Conservation (phyloP, 805 yeast genomes). For the Metschnikowia orientalis region DNA sequence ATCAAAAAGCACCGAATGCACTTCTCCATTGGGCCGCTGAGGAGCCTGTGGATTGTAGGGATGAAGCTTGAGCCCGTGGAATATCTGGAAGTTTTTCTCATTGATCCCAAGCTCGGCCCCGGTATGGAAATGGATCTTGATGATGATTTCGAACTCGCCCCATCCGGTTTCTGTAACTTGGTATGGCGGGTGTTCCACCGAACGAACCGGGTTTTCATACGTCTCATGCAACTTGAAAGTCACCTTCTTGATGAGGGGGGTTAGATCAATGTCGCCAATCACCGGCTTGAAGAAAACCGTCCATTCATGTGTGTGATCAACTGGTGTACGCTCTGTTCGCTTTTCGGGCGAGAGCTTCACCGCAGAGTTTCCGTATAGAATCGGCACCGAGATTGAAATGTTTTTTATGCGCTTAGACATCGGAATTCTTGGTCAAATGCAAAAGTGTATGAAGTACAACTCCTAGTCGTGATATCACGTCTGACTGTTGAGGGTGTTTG, state of each 20-base stretch:
- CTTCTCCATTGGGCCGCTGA: conserved; percentile 39
- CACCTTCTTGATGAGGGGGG: conserved; percentile 81
- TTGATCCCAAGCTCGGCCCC: conserved; percentile 59
- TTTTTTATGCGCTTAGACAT: conserved; percentile 25
- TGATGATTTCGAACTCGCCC: conserved; percentile 96
- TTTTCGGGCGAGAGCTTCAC: conserved; percentile 50
- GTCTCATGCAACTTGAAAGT: conserved; percentile 95
- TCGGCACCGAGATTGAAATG: conserved; percentile 66
- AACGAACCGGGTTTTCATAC: conserved; percentile 78
- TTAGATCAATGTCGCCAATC: conserved; percentile 62
- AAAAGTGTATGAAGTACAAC: too few species aligned
- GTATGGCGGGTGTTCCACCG: conserved; percentile 86
- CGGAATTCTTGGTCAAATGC: too few species aligned
- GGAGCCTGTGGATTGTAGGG: conserved; percentile 60
- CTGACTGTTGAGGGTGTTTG: too few species aligned
- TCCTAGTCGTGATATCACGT: too few species aligned
- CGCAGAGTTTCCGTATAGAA: conserved; percentile 78
- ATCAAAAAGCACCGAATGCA: conserved; percentile 58
- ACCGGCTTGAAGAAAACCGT: conserved; percentile 85
- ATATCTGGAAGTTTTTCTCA: conserved; percentile 80
- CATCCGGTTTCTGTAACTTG: conserved; percentile 97
- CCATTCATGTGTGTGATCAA: conserved; percentile 94
- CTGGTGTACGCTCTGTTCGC: conserved; percentile 57
- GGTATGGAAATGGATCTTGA: conserved; percentile 80
- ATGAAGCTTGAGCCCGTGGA: conserved; percentile 88